Conservation (phyloP, 768 basidiomycete species). For the Butyriboletus loyo region DNA sequence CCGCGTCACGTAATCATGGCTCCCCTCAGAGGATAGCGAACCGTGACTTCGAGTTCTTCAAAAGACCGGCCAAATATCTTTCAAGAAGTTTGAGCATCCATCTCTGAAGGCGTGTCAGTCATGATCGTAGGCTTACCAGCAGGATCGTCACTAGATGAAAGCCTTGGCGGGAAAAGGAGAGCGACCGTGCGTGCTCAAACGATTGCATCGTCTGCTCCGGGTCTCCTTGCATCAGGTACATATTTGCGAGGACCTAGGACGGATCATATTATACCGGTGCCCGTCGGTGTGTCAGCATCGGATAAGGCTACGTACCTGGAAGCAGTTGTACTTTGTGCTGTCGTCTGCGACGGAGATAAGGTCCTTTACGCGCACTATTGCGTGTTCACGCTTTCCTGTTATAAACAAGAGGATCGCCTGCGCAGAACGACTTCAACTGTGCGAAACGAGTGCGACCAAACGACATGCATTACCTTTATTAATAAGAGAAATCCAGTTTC, state of each 20-base stretch:
- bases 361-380: background rate
- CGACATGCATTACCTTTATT: background rate
- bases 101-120: background rate
- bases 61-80: slow-evolving; percentile 4
- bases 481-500: background rate
- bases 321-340: background rate
- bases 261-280: too few relatives aligned
- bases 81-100: background rate
- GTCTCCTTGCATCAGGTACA: background rate
- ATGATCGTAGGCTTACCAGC: background rate
- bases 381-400: background rate
- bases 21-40: background rate
- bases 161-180: background rate
- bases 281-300: too few relatives aligned
- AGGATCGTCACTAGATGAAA: background rate
- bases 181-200: background rate
- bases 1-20: background rate
- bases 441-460: too few relatives aligned
- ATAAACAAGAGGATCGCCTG: background rate
- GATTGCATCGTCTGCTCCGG: too few relatives aligned
- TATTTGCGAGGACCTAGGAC: background rate
- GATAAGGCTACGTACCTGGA: background rate
- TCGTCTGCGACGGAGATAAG: background rate
- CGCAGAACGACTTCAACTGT: background rate
- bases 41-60: slow-evolving; percentile 5